These are phyloP conservation scores for Boletellus sp. DNA, from an alignment of 1,284 basidiomycete species.

Conservation along the genomic window DNA sequence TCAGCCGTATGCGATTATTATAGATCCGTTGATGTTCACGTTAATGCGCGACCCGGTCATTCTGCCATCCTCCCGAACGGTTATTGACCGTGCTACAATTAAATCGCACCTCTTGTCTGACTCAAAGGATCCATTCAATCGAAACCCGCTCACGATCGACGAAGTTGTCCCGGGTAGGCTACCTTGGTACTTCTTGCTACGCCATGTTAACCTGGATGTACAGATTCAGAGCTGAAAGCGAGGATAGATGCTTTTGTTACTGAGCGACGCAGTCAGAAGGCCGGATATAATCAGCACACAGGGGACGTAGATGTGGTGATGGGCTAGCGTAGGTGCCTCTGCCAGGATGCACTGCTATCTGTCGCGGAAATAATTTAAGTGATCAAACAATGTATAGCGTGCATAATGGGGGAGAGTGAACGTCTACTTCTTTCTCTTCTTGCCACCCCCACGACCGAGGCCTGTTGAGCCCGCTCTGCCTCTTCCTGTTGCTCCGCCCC, in stretches of 20 bases:
- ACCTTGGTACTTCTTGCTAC: neutral
- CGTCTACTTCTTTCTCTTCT: constrained; percentile 34
- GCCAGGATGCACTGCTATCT: constrained; percentile 9
- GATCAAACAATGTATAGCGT: neutral
- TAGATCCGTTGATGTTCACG: constrained; percentile 91
- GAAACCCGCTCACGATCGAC: constrained; percentile 73
- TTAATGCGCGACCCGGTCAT: constrained; percentile 96
- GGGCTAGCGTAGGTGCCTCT: constrained; percentile 13
- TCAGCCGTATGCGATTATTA: neutral
- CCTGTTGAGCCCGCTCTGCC: constrained; percentile 25
- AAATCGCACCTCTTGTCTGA: constrained; percentile 94
- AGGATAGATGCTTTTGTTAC: constrained; percentile 60
- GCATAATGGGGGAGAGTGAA: neutral
- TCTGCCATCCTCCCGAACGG: constrained; percentile 78
- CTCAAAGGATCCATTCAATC: constrained; percentile 88
- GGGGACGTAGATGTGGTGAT: constrained; percentile 36
- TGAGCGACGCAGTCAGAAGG: constrained; percentile 44
- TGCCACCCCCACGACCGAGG: constrained; percentile 26
- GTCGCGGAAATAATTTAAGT: constrained; percentile 8
- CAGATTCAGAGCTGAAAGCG: constrained; percentile 59
- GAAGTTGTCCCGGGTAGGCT: constrained; percentile 71
- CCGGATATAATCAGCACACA: constrained; percentile 16
- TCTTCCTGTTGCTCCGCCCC: constrained; percentile 23
- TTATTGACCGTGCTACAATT: constrained; percentile 91
- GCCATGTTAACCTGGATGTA: constrained; percentile 7